Evolutionary conservation across 2,329 filamentous ascomycete species (phyloP).

Genomic region (Pestalotiopsis sp.): DNA sequence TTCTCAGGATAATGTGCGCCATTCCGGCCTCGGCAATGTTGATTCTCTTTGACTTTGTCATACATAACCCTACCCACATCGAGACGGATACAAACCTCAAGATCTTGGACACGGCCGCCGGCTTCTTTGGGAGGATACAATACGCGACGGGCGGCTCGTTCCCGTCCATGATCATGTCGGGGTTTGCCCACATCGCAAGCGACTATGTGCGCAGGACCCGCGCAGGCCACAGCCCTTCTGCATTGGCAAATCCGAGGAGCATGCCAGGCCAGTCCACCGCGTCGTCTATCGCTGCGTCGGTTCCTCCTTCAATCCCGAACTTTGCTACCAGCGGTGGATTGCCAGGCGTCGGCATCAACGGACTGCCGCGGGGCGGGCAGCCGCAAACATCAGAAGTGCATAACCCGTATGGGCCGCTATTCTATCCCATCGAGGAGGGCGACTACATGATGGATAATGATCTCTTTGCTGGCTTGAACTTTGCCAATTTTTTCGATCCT

Average conservation of each 20-base stretch:
- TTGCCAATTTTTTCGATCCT: conserved; percentile 4
- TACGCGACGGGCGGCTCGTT: conserved; percentile 2
- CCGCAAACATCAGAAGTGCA: background rate
- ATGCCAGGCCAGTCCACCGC: background rate
- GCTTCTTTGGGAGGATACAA: conserved; percentile 4
- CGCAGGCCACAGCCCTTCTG: background rate
- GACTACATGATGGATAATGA: background rate
- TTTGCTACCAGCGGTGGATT: background rate
- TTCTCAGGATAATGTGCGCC: conserved; percentile 5
- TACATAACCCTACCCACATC: conserved; percentile 8
- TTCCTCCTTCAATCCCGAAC: background rate
- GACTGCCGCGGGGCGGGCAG: background rate
- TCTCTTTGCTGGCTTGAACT: background rate
- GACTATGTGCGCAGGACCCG: background rate
- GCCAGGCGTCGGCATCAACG: too few relatives aligned
- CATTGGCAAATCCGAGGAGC: background rate
- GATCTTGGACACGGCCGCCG: background rate
- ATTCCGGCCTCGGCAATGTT: conserved; percentile 7
- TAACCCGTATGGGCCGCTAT: background rate
- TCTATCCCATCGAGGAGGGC: background rate
- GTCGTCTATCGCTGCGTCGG: background rate
- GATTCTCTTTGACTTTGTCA: conserved; percentile 10
- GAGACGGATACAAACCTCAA: conserved; percentile 4
- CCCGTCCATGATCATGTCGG: background rate
- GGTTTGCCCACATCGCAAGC: conserved; percentile 7